Percentiles rank a stretch among this genome's conserved stretches.
Evolutionary conservation across 257 asterid species (phyloP).

Genomic region (Solanum ossicruentum): DNA sequence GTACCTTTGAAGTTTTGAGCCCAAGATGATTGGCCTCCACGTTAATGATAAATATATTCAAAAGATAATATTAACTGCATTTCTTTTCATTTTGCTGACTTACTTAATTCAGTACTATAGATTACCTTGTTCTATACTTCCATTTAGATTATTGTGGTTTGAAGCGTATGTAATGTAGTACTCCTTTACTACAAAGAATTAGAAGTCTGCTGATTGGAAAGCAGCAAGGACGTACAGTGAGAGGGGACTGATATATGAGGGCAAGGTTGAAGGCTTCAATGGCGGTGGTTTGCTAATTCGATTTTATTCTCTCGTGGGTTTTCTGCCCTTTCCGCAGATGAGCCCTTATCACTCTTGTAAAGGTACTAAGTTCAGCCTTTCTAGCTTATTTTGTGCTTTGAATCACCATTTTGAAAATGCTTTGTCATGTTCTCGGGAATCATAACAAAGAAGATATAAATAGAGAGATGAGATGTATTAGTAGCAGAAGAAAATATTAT

Average conservation of each 20-base stretch:
- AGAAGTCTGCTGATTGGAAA: conserved; percentile 99
- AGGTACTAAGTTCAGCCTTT: conserved; percentile 32
- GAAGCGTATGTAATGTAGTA: conserved; percentile 21
- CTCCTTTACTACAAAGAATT: conserved; percentile 67
- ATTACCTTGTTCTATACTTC: background rate
- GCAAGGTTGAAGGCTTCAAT: conserved; percentile 66
- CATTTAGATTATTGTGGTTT: background rate
- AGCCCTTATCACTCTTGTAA: conserved; percentile 73
- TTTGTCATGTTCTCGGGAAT: background rate
- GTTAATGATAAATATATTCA: background rate
- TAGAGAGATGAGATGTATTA: background rate
- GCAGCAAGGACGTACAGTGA: conserved; percentile 58
- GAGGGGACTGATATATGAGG: conserved; percentile 49
- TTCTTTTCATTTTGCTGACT: background rate
- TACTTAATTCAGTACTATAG: background rate
- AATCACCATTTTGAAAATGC: background rate
- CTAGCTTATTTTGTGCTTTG: background rate
- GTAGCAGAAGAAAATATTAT: background rate
- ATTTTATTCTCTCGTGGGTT: conserved; percentile 73
- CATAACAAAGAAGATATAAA: background rate
- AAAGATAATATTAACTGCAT: background rate
- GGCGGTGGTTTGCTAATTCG: conserved; percentile 82
- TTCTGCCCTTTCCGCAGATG: conserved; percentile 85
- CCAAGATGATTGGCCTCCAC: background rate
- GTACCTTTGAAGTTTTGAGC: background rate